Conservation (phyloP, 495 filamentous ascomycete species). For the Aspergillus homomorphus region DNA sequence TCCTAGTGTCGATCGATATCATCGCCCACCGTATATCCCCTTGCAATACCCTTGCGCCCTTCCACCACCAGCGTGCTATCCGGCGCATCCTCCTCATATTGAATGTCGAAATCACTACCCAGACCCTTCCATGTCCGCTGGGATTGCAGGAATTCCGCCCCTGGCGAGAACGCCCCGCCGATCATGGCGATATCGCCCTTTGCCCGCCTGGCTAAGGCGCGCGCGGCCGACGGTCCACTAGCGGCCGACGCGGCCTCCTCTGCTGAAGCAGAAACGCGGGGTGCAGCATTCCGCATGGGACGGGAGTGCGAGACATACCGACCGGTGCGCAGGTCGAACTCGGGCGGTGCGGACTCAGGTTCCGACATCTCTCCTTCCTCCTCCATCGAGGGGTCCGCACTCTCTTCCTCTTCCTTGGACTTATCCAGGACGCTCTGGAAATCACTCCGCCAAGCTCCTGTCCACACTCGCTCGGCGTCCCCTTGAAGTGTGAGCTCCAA, state of each 20-base stretch:
- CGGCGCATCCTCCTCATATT: conserved; percentile 53
- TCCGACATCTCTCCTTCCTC: conserved; percentile 52
- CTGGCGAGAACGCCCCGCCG: conserved; percentile 81
- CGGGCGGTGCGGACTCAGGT: conserved; percentile 71
- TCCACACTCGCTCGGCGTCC: conserved; percentile 72
- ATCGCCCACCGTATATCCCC: conserved; percentile 79
- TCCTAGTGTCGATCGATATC: conserved; percentile 38
- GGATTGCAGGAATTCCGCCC: conserved; percentile 78
- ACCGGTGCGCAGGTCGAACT: conserved; percentile 89
- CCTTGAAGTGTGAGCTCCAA: conserved; percentile 67
- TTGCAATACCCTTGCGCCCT: conserved; percentile 84
- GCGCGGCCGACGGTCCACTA: conserved; percentile 30
- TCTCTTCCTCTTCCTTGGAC: conserved; percentile 21
- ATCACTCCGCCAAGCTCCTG: conserved; percentile 71
- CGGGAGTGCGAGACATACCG: conserved; percentile 78
- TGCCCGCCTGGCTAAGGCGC: conserved; percentile 56
- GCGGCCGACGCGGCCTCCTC: conserved; percentile 32
- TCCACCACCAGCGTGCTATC: conserved; percentile 65
- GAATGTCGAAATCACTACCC: conserved; percentile 77
- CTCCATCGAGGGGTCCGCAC: conserved; percentile 16
- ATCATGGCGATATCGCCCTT: conserved; percentile 71
- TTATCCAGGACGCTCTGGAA: conserved; percentile 58
- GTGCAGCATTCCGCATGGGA: conserved; percentile 61
- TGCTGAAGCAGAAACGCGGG: conserved; percentile 29
- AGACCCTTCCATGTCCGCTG: conserved; percentile 89